phyloP scores from a whole-genome alignment of 306 rosid species.

The Ammopiptanthus mongolicus region DNA sequence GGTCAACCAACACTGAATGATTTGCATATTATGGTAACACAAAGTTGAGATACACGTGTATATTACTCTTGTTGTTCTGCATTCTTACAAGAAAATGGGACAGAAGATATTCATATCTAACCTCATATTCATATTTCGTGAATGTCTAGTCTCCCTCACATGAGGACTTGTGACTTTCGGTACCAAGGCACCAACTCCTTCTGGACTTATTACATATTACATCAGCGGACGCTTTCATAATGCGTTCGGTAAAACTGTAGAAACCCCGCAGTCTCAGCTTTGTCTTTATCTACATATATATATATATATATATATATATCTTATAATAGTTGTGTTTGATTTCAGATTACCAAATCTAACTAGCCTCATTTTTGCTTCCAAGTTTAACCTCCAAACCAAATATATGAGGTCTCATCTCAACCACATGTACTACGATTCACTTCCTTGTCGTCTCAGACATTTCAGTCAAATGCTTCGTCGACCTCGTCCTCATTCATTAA shows the following conservation, averaged over 20 bases:
- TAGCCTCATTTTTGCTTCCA: neutral
- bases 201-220: neutral
- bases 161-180: neutral
- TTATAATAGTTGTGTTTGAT: neutral
- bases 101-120: too few relatives aligned
- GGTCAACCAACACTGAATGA: neutral
- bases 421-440: slow-evolving; percentile 3
- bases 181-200: neutral
- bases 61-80: neutral
- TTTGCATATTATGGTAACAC: neutral
- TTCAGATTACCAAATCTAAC: slow-evolving; percentile 18
- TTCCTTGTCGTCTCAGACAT: neutral
- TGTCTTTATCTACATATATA: neutral
- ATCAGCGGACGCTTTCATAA: neutral
- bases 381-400: neutral
- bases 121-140: neutral
- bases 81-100: too few relatives aligned
- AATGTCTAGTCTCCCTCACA: neutral
- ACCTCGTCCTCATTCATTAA: neutral
- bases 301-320: too few relatives aligned
- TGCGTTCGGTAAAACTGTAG: neutral
- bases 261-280: neutral
- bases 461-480: slow-evolving; percentile 16
- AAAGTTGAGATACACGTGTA: neutral
- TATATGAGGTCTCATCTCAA: neutral